Evolutionary conservation across 225 moss, liverwort and hornwort genomes (phyloP), one percentile per base, ranked within the genome.

Genomic region (Pseudoscleropodium purum): DNA sequence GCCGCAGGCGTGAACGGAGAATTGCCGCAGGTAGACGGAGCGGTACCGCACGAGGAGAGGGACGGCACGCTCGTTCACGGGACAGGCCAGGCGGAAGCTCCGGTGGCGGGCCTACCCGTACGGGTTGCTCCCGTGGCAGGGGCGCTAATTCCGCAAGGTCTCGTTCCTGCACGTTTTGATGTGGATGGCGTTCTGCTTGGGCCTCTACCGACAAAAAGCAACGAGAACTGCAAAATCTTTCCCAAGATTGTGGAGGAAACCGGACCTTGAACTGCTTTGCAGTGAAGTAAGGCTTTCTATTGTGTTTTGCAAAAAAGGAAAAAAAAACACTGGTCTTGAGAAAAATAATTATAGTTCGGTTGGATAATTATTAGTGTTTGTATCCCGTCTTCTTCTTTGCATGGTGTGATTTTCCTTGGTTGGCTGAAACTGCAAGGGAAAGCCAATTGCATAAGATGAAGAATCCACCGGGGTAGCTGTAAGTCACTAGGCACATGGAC

Each of bases 261-360:
- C 20, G 0, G 21, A 13, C 20, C 76, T 7, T 51, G 75, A 76
- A 76, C 76, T 8, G 20, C 51, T 33, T 7, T 57, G 21, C 7
- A 21, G 21, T 2, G 8, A 6, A 45, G 47, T 47, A 18, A 31
- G 13, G 51, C 5, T 49, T 76, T 49, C 75, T 12, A 33, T 75
- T 4, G 12, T 17, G 31, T 19, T 49, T 45, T 10, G 18, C 3
- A 10, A 39, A 34, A 9, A 43, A 24, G 56, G 10, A 4, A 61
- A 25, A 4, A 2, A 18, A 2, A 43, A 24, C 4, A 2, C 1
- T 25, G 24, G 3, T 1, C 6, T 7, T 18, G 0, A 6, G 11
- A 30, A 29, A 7, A 31, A 11, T 6, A 19, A 45, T 47, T 11
- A 12, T 11, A 30, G 45, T 30, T 59, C 49, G 12, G 19, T 49